Evolutionary conservation across 2,329 filamentous ascomycete genomes (phyloP).

Genomic region (Colletotrichum sansevieriae): DNA sequence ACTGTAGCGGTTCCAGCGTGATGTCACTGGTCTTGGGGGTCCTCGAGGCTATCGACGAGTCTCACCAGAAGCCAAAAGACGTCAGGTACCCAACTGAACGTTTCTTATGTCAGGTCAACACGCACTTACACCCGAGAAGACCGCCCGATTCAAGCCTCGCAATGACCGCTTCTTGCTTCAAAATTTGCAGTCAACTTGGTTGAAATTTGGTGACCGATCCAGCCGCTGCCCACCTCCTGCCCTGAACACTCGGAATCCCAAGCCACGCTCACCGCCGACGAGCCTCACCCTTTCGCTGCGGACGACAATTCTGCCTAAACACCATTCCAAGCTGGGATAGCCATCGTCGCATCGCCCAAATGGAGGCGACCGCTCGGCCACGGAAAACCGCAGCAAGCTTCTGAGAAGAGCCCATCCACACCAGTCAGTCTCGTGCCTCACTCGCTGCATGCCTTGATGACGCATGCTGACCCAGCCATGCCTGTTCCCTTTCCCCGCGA

Average conservation of each 20-base stretch:
- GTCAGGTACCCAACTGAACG: neutral
- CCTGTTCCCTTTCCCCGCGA: no score
- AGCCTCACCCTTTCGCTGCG: no score
- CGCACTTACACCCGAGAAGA: neutral
- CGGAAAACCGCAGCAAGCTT: no score
- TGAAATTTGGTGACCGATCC: neutral
- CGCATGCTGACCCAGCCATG: slow-evolving; percentile 25
- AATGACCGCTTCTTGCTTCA: neutral
- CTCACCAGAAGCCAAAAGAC: no score
- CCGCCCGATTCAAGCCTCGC: neutral
- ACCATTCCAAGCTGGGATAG: no score
- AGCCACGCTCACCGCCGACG: no score
- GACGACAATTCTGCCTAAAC: neutral
- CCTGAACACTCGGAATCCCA: no score
- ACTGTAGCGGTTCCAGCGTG: no score
- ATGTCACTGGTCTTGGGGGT: no score
- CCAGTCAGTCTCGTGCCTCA: slow-evolving; percentile 26
- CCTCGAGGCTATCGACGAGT: no score
- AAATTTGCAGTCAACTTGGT: no score
- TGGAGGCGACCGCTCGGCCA: no score
- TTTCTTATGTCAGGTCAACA: neutral
- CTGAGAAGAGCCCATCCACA: neutral
- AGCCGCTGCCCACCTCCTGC: neutral
- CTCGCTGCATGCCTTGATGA: slow-evolving; percentile 19
- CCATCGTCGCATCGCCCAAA: neutral